phyloP scores from a whole-genome alignment of 2,329 filamentous ascomycete species.

The Hymenoscyphus fructigenus region DNA sequence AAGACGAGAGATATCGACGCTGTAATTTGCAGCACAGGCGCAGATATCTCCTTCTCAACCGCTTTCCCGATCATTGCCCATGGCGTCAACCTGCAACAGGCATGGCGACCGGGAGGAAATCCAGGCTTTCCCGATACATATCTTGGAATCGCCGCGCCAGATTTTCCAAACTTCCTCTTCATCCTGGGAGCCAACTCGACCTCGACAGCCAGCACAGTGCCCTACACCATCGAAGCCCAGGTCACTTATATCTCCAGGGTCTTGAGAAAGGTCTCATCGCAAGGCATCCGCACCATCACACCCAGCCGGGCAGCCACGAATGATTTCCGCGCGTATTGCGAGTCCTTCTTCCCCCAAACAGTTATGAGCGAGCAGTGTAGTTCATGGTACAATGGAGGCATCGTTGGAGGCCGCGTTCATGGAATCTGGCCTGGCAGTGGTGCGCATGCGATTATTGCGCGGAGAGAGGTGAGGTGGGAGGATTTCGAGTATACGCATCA shows the following conservation, averaged over 20 bases:
- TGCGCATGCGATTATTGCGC: background rate
- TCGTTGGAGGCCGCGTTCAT: background rate
- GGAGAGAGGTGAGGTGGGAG: background rate
- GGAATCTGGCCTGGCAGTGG: background rate
- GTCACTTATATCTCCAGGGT: constrained; percentile 65
- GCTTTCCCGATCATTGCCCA: constrained; percentile 55
- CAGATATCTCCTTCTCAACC: constrained; percentile 56
- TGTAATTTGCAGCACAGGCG: constrained; percentile 66
- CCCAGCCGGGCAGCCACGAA: constrained; percentile 53
- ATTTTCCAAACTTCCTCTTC: constrained; percentile 65
- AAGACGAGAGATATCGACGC: constrained; percentile 56
- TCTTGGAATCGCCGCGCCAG: constrained; percentile 58
- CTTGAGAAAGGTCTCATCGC: constrained; percentile 62
- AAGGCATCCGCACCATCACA: constrained; percentile 62
- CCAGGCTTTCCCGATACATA: constrained; percentile 57
- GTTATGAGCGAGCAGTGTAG: constrained; percentile 61
- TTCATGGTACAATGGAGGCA: constrained; percentile 66
- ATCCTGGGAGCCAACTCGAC: constrained; percentile 58
- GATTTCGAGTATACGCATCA: background rate
- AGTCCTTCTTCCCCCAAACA: constrained; percentile 53
- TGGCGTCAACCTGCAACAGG: constrained; percentile 52
- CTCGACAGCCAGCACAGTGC: constrained; percentile 48
- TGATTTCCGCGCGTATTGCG: constrained; percentile 54
- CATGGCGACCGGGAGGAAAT: constrained; percentile 4
- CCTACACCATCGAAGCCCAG: constrained; percentile 64